Evolutionary conservation across 1,284 basidiomycete species (phyloP).

Genomic region (Coriolopsis trogii): DNA sequence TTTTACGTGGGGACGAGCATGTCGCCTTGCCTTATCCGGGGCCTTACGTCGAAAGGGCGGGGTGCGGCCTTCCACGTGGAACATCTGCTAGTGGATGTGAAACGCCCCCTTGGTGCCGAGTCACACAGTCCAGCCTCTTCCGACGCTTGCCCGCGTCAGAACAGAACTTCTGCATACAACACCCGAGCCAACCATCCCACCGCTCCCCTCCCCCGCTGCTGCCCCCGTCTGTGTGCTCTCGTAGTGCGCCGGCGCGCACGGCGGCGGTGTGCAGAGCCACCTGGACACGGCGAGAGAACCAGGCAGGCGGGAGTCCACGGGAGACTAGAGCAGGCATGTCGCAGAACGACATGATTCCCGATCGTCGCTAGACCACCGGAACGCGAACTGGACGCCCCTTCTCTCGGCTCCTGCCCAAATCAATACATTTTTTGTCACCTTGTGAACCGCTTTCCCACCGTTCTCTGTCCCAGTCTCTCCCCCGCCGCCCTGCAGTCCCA

Average conservation of each 20-base stretch:
- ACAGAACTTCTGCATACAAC: conserved; percentile 23
- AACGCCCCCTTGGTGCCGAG: conserved; percentile 22
- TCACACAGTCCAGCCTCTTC: conserved; percentile 27
- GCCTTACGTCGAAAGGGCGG: conserved; percentile 19
- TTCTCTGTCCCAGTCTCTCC: conserved; percentile 15
- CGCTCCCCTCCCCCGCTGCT: background rate
- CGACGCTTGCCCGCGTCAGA: conserved; percentile 31
- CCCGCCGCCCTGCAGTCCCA: background rate
- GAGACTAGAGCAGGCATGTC: conserved; percentile 23
- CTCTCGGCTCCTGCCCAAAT: conserved; percentile 25
- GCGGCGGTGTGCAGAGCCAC: background rate
- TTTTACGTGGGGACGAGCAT: conserved; percentile 14
- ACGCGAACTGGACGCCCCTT: conserved; percentile 26
- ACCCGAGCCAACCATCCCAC: conserved; percentile 21
- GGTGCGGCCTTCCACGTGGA: conserved; percentile 14
- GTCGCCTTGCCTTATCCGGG: conserved; percentile 5
- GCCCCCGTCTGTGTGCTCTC: background rate
- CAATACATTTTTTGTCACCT: conserved; percentile 28
- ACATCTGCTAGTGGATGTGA: conserved; percentile 20
- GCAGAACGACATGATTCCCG: conserved; percentile 31
- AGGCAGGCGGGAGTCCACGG: conserved; percentile 9
- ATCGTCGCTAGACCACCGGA: conserved; percentile 32
- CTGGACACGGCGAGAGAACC: conserved; percentile 5
- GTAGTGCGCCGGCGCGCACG: background rate
- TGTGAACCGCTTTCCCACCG: conserved; percentile 30